phyloP scores from a whole-genome alignment of 768 basidiomycete genomes.

The Rhizopogon sp. region DNA sequence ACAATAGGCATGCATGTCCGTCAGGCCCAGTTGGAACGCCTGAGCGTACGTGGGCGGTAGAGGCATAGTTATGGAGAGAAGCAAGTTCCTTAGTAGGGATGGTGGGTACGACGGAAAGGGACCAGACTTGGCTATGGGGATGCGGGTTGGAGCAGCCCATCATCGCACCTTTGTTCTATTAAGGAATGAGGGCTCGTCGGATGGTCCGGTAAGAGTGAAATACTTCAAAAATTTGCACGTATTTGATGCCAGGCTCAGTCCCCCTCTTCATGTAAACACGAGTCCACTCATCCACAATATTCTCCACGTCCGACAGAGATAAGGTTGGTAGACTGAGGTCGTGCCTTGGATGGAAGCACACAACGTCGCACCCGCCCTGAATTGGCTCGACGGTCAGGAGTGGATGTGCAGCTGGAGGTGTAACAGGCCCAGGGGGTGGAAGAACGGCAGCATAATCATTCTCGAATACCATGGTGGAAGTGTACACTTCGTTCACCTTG shows the following conservation, averaged over 20 bases:
- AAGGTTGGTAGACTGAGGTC: conserved; percentile 80
- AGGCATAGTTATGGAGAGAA: conserved; percentile 47
- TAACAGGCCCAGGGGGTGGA: conserved; percentile 50
- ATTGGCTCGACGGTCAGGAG: conserved; percentile 63
- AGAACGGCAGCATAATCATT: conserved; percentile 85
- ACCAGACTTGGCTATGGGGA: conserved; percentile 91
- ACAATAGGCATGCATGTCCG: conserved; percentile 65
- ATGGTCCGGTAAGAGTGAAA: conserved; percentile 11
- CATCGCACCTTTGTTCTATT: conserved; percentile 86
- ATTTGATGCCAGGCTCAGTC: conserved; percentile 59
- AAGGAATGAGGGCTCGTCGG: conserved; percentile 3
- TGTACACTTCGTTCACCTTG: conserved; percentile 59
- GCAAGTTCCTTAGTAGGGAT: conserved; percentile 63
- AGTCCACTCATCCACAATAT: conserved; percentile 72
- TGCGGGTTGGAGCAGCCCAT: conserved; percentile 97
- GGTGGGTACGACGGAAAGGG: conserved; percentile 65
- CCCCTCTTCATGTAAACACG: conserved; percentile 58
- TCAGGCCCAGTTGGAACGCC: conserved; percentile 52
- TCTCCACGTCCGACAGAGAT: conserved; percentile 46
- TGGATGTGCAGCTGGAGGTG: conserved; percentile 52
- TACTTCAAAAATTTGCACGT: conserved; percentile 91
- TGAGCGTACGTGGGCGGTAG: conserved; percentile 26
- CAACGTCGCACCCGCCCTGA: conserved; percentile 81
- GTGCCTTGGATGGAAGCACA: conserved; percentile 83
- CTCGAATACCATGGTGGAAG: conserved; percentile 63